Base-by-base conservation (phyloP, 768 basidiomycete species). In the Aureoboletus auriporus region DNA sequence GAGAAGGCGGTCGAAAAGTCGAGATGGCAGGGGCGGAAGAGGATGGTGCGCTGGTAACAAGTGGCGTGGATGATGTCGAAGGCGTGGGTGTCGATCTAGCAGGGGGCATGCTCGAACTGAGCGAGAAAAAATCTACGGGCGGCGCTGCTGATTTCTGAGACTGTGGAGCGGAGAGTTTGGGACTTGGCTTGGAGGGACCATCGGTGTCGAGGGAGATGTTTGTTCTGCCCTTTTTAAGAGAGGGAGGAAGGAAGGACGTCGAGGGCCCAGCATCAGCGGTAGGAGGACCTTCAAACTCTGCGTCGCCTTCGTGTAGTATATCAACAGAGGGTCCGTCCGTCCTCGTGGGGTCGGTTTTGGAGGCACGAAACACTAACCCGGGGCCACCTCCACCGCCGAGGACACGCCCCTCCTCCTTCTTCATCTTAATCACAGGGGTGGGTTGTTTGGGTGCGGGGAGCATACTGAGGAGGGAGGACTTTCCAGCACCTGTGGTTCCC, bases 11-110 rank as follows among this genome's bases (percentile, higher is more conserved):
- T 36, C 77, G 72, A 54, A 84, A 90, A 38, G 79, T 80, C 6
- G 84, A 76, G 10, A 92, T 63, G 12, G 64, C 65, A 5, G 89
- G 89, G 0, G 90, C 89, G 20, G 89, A 80, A 17, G 84, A 85
- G 12, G 89, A 78, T 6, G 83, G 84, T 23, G 78, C 52, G 14
- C 73, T 53, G 37, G 49, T 20, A 29, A 54, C n/a, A 8, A 43
- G 23, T 5, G 53, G 42, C 12, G 34, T 29, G 5, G 56, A 44
- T 4, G 59, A 54, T 1, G 35, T 28, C 0, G 26, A 51, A 0
- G 36, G 41, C 2, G 30, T 45, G 2, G 54, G 40, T 7, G 40
- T 45, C 8, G 57, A 38, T 27, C 58, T 40, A 10, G 51, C 9
- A 4, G 51, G 14, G 0, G 49, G 14, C 6, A 44, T 37, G 28